phyloP scores from a whole-genome alignment of 1,284 basidiomycete genomes.

The Malassezia sympodialis region DNA sequence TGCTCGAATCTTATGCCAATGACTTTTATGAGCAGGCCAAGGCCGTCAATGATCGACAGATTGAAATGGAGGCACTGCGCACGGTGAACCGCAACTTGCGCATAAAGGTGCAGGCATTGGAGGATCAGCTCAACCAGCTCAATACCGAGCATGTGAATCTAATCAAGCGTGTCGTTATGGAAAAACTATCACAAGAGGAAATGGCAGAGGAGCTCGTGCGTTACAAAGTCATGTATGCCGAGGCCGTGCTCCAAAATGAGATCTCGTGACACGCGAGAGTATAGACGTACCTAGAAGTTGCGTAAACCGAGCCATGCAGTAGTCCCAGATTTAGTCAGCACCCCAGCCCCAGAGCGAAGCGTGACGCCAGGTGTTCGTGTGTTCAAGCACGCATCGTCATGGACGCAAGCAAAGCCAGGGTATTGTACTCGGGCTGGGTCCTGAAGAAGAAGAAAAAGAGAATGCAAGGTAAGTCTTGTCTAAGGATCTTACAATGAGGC shows the following conservation, averaged over 20 bases:
- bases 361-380: not conserved
- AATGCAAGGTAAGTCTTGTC: constrained; percentile 32
- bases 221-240: constrained; percentile 44
- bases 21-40: constrained; percentile 42
- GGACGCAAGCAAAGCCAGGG: constrained; percentile 11
- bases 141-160: constrained; percentile 44
- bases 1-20: constrained; percentile 34
- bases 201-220: constrained; percentile 43
- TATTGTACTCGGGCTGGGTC: constrained; percentile 43
- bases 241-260: constrained; percentile 29
- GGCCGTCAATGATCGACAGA: constrained; percentile 33
- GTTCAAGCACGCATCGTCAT: not conserved
- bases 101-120: constrained; percentile 33
- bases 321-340: not conserved
- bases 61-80: constrained; percentile 40
- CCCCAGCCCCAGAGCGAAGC: not conserved
- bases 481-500: constrained; percentile 15
- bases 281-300: not conserved
- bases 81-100: constrained; percentile 44
- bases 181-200: constrained; percentile 45
- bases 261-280: not conserved
- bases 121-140: constrained; percentile 32
- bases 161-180: constrained; percentile 40
- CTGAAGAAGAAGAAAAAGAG: constrained; percentile 48
- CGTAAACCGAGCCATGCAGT: not conserved